Evolutionary conservation across 768 basidiomycete genomes (phyloP).

Genomic region (Hemileccinum rubropunctum): DNA sequence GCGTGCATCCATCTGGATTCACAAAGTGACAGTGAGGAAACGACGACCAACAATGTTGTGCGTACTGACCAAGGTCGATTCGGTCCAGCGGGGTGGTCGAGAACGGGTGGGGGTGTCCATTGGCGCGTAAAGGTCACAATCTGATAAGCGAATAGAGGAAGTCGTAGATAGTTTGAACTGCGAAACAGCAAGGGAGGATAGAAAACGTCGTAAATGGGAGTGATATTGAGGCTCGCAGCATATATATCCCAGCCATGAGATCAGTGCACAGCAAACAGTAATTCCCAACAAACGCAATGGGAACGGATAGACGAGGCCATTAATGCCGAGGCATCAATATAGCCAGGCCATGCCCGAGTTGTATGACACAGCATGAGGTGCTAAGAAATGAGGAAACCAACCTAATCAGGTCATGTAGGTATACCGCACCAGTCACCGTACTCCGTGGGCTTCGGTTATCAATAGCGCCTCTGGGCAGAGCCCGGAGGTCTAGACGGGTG

Average conservation of each 20-base stretch:
- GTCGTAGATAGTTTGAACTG: not conserved
- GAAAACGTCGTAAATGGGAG: constrained; percentile 1
- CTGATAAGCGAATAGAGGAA: not conserved
- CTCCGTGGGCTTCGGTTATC: too few relatives aligned
- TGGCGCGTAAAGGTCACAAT: not conserved
- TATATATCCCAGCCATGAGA: constrained; percentile 21
- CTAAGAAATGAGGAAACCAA: not conserved
- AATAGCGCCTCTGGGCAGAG: constrained; percentile 1
- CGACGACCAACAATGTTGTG: not conserved
- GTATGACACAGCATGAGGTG: not conserved
- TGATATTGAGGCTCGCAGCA: not conserved
- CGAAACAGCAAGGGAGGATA: not conserved
- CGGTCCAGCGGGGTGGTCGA: constrained; percentile 1
- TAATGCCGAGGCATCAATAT: not conserved
- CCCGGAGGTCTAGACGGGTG: constrained; percentile 1
- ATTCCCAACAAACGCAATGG: not conserved
- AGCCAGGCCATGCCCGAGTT: not conserved
- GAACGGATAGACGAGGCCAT: constrained; percentile 2
- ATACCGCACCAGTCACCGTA: too few relatives aligned
- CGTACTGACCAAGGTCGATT: constrained; percentile 10
- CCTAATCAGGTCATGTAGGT: not conserved
- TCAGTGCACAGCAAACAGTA: constrained; percentile 17
- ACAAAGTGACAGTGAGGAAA: not conserved
- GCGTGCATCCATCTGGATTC: constrained; percentile 7
- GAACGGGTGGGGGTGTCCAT: constrained; percentile 9